Base-by-base conservation (phyloP, 305 asterid species). In the Fraxinus velutina region DNA sequence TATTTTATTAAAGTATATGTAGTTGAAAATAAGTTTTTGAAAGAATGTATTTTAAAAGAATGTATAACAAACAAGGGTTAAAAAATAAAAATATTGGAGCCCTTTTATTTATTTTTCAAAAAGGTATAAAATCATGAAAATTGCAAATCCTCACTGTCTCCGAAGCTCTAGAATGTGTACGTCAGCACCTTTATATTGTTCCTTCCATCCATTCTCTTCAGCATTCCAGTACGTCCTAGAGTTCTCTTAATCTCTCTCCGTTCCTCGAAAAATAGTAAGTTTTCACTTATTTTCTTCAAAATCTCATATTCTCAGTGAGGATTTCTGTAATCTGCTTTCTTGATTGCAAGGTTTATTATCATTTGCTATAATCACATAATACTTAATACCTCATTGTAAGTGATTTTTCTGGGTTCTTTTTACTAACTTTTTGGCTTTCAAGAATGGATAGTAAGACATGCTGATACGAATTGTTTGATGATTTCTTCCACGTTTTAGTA, bases 121-220 rank as follows among this genome's bases (percentile, higher is more conserved):
- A 47, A 36, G 57, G 19, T 47, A 3, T 47, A 47, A 13, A 47
- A 47, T 3, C 17, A 47, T 47, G n/a, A 12, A 47, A 52, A 52
- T n/a, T 52, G 22, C 62, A 52, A 52, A n/a, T 1, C 2, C 60
- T 50, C 60, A 13, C 19, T 44, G 17, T 88, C 92, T 87, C 21
- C 74, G 88, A 87, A 88, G 86, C 86, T 90, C 92, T 86, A 88
- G 91, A 89, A 88, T 12, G 77, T 79, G 75, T 73, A 73, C 85
- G 80, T 30, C 76, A 30, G 15, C 84, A 36, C 84, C 85, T 75
- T 55, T 78, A 75, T 57, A 75, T 81, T 22, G n/a, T 24, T 33
- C 73, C 13, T 36, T 19, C 13, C 12, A 12, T 24, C 57, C 47
- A 44, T 5, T 64, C 37, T 75, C 55, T 33, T 68, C 80, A 37